A percentile compares a stretch with the other conserved stretches of the same genome.
These are phyloP conservation scores for Hirschioporus abietinus DNA, from an alignment of 768 basidiomycete genomes.

Conservation along the genomic window DNA sequence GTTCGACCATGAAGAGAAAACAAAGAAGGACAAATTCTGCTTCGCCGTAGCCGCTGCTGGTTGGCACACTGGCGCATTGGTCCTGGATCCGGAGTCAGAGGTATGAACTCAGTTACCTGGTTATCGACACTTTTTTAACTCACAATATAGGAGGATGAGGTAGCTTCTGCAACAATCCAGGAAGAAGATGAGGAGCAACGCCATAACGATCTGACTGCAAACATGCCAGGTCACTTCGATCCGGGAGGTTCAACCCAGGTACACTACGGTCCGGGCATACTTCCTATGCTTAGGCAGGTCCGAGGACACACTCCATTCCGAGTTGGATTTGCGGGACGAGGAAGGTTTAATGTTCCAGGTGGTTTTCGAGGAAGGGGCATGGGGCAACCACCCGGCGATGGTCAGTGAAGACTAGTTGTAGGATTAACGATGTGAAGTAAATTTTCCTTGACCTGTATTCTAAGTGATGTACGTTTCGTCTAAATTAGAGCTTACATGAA, in stretches of 20 bases:
- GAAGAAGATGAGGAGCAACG: slow-evolving; percentile 27
- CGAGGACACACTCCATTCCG: slow-evolving; percentile 33
- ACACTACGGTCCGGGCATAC: slow-evolving; percentile 9
- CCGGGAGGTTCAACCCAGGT: slow-evolving; percentile 13
- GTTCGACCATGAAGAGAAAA: slow-evolving; percentile 57
- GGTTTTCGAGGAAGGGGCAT: neutral
- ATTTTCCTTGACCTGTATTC: no score
- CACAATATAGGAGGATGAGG: neutral
- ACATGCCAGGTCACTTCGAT: slow-evolving; percentile 28
- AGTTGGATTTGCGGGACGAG: slow-evolving; percentile 56
- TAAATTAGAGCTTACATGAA: no score
- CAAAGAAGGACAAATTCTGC: slow-evolving; percentile 58
- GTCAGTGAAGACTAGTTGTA: neutral
- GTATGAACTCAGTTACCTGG: slow-evolving; percentile 28
- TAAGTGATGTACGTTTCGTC: no score
- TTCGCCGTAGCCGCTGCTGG: slow-evolving; percentile 79
- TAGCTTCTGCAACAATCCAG: slow-evolving; percentile 11
- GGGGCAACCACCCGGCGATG: neutral
- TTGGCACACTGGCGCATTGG: slow-evolving; percentile 90
- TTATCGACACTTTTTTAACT: neutral
- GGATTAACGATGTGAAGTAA: no score
- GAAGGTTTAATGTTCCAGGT: slow-evolving; percentile 15
- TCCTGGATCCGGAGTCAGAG: slow-evolving; percentile 64
- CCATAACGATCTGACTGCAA: slow-evolving; percentile 12
- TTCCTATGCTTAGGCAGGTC: slow-evolving; percentile 13